Evolutionary conservation across 169 alveolate genomes (phyloP), one percentile per base, ranked within the genome.

Genomic region (Plasmodium cynomolgi): DNA sequence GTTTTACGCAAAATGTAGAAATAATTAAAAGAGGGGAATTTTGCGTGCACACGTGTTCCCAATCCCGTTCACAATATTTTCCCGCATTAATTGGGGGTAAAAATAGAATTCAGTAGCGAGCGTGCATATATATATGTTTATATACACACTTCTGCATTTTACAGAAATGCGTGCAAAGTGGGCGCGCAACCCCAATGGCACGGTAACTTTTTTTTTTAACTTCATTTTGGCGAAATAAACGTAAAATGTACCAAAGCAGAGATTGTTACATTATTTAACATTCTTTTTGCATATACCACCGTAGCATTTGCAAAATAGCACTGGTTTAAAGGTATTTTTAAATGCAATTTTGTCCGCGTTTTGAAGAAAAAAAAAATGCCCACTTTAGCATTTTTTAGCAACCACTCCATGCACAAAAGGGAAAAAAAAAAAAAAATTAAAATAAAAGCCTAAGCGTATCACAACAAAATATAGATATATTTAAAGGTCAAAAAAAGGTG

Each of bases 391-490:
- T 31, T 39, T 54, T 56, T 82, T 82, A 82, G 26, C 71, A 74
- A 56, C 23, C 75, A 23, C 26, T 54, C 26, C 15, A 56, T 17
- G 3, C 50, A 82, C 79, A 47, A 50, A 20, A 56, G 41, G 54
- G 29, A 79, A 79, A 39, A 79, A 17, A 79, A 23, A 73, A 79
- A 79, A 80, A 26, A 79, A 20, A 23, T 23, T 68, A 4, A 23
- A 68, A 68, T 29, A 17, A 80, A 80, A 44, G n/a, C 50, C 20
- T n/a, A 9, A 41, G 20, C 34, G 34, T 37, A 20, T 41, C 62
- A 83, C 26, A n/a, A 83, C 26, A n/a, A 83, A 83, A 39, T 20
- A 26, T 33, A 58, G 39, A 83, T 83, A 83, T 33, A 83, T 56
- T 26, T 29, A 34, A 11, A 29, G 68, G 56, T 29, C 56, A 37